Evolutionary conservation across 2,329 filamentous ascomycete species (phyloP).

Genomic region (Diplocarpon rosae): DNA sequence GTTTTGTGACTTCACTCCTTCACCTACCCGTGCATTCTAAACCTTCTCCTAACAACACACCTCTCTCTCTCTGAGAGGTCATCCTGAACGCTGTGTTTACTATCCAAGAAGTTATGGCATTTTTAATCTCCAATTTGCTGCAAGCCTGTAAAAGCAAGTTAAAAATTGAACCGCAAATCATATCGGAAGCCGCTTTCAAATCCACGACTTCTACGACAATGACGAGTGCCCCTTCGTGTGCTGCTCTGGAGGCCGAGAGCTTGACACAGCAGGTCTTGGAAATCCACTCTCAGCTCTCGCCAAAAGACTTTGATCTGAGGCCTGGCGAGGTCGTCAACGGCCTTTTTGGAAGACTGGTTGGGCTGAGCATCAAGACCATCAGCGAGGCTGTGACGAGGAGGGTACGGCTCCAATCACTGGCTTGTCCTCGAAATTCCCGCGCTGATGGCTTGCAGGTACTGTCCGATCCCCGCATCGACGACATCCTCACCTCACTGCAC

Average conservation of each 20-base stretch:
- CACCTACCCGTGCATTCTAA: too few species aligned
- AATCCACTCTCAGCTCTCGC: not conserved
- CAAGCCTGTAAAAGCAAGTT: not conserved
- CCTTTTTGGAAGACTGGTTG: slow-evolving; percentile 30
- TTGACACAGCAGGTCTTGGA: not conserved
- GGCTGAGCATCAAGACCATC: slow-evolving; percentile 24
- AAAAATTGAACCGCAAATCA: not conserved
- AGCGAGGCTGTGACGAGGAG: slow-evolving; percentile 1
- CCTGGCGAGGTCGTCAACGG: slow-evolving; percentile 28
- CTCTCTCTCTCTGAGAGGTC: too few species aligned
- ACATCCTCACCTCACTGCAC: slow-evolving; percentile 30
- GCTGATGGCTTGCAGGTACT: slow-evolving; percentile 25
- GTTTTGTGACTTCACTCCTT: too few species aligned
- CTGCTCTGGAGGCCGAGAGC: not conserved
- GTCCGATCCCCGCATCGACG: slow-evolving; percentile 23
- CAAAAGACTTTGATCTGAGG: slow-evolving; percentile 13
- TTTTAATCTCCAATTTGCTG: not conserved
- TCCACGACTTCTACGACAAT: not conserved
- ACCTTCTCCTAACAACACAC: too few species aligned
- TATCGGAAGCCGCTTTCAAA: not conserved
- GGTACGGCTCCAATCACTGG: not conserved
- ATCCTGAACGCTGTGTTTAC: too few species aligned
- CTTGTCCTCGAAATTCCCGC: not conserved
- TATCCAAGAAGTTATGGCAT: too few species aligned
- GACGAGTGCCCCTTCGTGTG: not conserved